Evolutionary conservation across 1,284 basidiomycete genomes (phyloP).

Genomic region (Trametes versicolor): DNA sequence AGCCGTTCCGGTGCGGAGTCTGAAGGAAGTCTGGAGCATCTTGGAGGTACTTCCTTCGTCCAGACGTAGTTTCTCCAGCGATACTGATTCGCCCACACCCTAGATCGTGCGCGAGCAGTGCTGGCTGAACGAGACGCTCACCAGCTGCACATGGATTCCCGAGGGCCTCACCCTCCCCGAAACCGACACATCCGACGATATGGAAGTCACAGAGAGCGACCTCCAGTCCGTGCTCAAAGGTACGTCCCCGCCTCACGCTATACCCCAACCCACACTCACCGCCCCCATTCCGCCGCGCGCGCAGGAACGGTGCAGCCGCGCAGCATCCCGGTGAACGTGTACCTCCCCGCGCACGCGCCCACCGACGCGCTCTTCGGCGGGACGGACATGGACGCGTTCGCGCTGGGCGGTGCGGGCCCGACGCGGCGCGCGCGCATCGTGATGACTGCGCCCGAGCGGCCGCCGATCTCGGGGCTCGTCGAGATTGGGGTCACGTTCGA

Average conservation of each 20-base stretch:
- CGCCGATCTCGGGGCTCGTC: constrained; percentile 67
- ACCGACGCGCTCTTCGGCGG: constrained; percentile 56
- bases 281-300: not conserved
- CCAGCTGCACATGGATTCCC: constrained; percentile 65
- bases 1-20: constrained; percentile 70
- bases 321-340: constrained; percentile 71
- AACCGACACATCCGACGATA: constrained; percentile 43
- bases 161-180: constrained; percentile 50
- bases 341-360: constrained; percentile 49
- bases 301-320: constrained; percentile 60
- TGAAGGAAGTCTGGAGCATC: constrained; percentile 76
- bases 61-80: no score
- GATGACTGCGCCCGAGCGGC: constrained; percentile 66
- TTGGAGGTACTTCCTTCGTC: constrained; percentile 61
- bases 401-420: constrained; percentile 40
- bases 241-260: constrained; percentile 33
- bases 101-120: constrained; percentile 82
- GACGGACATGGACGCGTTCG: constrained; percentile 48
- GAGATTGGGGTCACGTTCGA: constrained; percentile 64
- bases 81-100: not conserved
- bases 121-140: constrained; percentile 77
- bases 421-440: constrained; percentile 51
- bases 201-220: constrained; percentile 58
- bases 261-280: not conserved
- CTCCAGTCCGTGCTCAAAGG: constrained; percentile 65